Conservation (phyloP, 768 basidiomycete genomes). For the Jaapia argillacea region DNA sequence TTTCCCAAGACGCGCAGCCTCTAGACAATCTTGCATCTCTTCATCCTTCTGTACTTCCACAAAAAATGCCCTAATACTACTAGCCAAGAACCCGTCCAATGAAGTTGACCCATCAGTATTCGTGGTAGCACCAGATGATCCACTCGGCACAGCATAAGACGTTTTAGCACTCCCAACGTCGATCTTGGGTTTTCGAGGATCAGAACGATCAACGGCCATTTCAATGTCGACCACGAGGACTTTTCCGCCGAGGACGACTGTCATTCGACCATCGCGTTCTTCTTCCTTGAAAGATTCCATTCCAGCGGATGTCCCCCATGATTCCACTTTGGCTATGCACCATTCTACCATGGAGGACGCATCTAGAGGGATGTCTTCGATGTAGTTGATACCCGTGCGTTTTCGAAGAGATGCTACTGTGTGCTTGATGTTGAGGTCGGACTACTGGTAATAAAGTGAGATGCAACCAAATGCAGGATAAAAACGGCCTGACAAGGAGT, state of each 20-base stretch:
- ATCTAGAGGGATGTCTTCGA: conserved; percentile 54
- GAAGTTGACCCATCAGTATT: conserved; percentile 40
- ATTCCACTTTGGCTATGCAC: conserved; percentile 47
- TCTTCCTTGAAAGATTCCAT: conserved; percentile 69
- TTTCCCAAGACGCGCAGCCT: conserved; percentile 39
- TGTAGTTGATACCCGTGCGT: conserved; percentile 39
- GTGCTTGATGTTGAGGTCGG: conserved; percentile 42
- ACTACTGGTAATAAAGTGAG: conserved; percentile 22
- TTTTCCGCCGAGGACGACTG: conserved; percentile 64
- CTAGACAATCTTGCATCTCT: conserved; percentile 36
- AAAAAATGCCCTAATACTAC: conserved; percentile 47
- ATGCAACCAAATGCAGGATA: conserved; percentile 34
- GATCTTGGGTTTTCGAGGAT: conserved; percentile 27
- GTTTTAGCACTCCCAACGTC: conserved; percentile 55
- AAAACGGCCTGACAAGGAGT: too few species aligned
- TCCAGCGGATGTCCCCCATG: conserved; percentile 54
- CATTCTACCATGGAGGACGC: conserved; percentile 35
- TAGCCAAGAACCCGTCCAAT: conserved; percentile 53
- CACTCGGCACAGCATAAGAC: conserved; percentile 53
- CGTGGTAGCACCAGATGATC: conserved; percentile 20
- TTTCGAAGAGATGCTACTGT: conserved; percentile 37
- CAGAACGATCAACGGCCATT: conserved; percentile 35
- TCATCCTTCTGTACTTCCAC: conserved; percentile 48
- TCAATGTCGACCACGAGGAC: conserved; percentile 75
- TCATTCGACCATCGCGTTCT: conserved; percentile 36